These are phyloP conservation scores for Pisolithus tinctorius DNA, from an alignment of 768 basidiomycete species.

Conservation along the genomic window DNA sequence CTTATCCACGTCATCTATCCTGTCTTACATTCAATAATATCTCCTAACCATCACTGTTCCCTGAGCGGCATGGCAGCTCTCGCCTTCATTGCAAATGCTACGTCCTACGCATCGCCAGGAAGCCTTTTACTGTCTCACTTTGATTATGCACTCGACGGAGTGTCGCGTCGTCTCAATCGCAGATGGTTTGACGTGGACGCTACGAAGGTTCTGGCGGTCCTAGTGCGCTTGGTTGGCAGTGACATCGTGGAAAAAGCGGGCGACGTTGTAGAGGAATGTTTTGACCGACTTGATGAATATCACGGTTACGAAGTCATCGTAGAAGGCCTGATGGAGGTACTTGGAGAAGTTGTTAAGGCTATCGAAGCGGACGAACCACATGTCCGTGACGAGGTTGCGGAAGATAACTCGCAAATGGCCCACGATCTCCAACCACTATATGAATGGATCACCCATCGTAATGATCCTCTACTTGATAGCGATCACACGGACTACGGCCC, in stretches of 20 bases:
- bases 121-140: slow-evolving; percentile 92
- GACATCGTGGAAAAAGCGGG: slow-evolving; percentile 85
- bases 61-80: slow-evolving; percentile 73
- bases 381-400: slow-evolving; percentile 13
- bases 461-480: slow-evolving; percentile 26
- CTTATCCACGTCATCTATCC: slow-evolving; percentile 82
- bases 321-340: slow-evolving; percentile 80
- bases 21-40: slow-evolving; percentile 78
- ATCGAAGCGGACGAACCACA: slow-evolving; percentile 51
- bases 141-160: slow-evolving; percentile 90
- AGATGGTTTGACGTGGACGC: slow-evolving; percentile 84
- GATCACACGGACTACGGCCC: slow-evolving; percentile 51
- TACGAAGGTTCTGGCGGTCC: slow-evolving; percentile 77
- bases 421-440: slow-evolving; percentile 47
- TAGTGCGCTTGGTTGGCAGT: slow-evolving; percentile 80
- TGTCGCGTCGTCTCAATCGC: slow-evolving; percentile 75
- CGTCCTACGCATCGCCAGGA: slow-evolving; percentile 83
- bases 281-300: slow-evolving; percentile 92
- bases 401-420: slow-evolving; percentile 19
- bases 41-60: slow-evolving; percentile 58
- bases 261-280: slow-evolving; percentile 96
- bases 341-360: slow-evolving; percentile 78
- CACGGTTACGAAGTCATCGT: slow-evolving; percentile 88
- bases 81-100: slow-evolving; percentile 58
- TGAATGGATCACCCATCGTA: slow-evolving; percentile 55